These are phyloP conservation scores for Boletus barrowsii DNA, from an alignment of 768 basidiomycete genomes.

Conservation along the genomic window DNA sequence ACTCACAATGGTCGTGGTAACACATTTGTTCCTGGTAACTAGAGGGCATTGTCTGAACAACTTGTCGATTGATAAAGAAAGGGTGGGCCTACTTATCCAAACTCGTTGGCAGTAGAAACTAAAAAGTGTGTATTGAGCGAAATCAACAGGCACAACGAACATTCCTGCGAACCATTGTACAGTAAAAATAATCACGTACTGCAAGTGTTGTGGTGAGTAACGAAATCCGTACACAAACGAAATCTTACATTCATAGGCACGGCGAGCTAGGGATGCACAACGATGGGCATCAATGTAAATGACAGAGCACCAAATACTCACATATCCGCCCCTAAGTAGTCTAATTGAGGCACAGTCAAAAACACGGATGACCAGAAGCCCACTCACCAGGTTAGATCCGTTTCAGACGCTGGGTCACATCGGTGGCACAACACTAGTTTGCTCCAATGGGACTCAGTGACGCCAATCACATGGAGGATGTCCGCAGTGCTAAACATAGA, in stretches of 20 bases:
- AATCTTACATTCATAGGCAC: slow-evolving; percentile 10
- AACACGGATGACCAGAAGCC: not conserved
- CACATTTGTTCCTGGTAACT: slow-evolving; percentile 1
- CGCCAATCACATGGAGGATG: slow-evolving; percentile 1
- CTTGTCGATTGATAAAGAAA: not conserved
- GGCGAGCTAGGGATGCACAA: not conserved
- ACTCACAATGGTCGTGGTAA: slow-evolving; percentile 4
- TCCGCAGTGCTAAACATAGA: slow-evolving; percentile 7
- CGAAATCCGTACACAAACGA: not conserved
- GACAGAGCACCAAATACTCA: not conserved
- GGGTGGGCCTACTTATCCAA: slow-evolving; percentile 14
- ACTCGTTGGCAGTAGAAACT: slow-evolving; percentile 18
- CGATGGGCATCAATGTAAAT: not conserved
- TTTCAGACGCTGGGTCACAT: not conserved
- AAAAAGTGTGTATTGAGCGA: not conserved
- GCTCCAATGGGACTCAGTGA: slow-evolving; percentile 1
- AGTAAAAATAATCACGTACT: slow-evolving; percentile 5
- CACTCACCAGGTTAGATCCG: slow-evolving; percentile 9
- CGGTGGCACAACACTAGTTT: slow-evolving; percentile 6
- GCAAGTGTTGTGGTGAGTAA: not conserved
- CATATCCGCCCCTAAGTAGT: slow-evolving; percentile 7
- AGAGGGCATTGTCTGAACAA: not conserved
- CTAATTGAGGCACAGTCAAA: not conserved
- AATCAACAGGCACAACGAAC: not conserved
- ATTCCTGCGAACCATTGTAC: slow-evolving; percentile 10